phyloP scores from a whole-genome alignment of 73 alveolate genomes.

The Paramecium bursaria region DNA sequence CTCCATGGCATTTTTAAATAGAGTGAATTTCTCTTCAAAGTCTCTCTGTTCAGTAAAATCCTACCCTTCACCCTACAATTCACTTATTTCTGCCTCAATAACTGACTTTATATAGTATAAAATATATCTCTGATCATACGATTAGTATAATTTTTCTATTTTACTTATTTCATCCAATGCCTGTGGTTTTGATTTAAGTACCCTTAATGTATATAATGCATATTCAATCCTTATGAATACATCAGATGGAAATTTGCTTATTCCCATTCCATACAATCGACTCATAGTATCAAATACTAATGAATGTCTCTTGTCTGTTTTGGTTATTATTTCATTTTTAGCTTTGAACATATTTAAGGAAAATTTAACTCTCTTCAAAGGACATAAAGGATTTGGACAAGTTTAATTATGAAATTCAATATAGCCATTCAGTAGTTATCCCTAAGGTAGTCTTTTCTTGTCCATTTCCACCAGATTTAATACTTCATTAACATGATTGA shows the following conservation, averaged over 20 bases:
- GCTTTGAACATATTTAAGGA: conserved; percentile 62
- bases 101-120: conserved; percentile 48
- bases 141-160: conserved; percentile 21
- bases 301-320: conserved; percentile 65
- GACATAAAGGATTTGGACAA: conserved; percentile 62
- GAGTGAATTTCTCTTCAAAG: conserved; percentile 53
- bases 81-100: conserved; percentile 65
- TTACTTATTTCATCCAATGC: conserved; percentile 65
- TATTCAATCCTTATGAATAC: conserved; percentile 64
- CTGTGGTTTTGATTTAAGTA: conserved; percentile 59
- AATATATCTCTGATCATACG: conserved; percentile 57
- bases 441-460: conserved; percentile 59
- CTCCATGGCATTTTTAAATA: conserved; percentile 64
- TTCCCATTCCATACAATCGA: conserved; percentile 53
- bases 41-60: conserved; percentile 68
- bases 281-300: conserved; percentile 58
- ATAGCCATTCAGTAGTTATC: conserved; percentile 62
- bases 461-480: conserved; percentile 57
- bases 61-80: conserved; percentile 60
- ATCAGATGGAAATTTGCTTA: conserved; percentile 61
- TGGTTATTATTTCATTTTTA: conserved; percentile 58
- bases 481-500: conserved; percentile 66
- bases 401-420: conserved; percentile 69
- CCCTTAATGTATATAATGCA: conserved; percentile 56
- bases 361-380: conserved; percentile 65